phyloP scores from a whole-genome alignment of 2,329 filamentous ascomycete species.

The Diaporthe sp. region DNA sequence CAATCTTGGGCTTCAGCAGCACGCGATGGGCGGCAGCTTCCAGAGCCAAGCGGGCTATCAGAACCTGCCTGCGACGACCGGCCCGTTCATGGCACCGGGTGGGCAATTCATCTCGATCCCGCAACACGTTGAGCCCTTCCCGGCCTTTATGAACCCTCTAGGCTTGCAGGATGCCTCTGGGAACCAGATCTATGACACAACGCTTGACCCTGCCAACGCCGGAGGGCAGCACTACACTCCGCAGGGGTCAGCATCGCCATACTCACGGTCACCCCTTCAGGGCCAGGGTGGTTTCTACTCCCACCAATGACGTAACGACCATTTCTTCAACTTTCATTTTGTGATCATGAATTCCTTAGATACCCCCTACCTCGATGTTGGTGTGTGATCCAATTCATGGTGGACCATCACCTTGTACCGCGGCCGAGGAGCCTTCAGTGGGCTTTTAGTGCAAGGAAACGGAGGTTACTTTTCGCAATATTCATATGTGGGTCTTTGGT shows the following conservation, averaged over 20 bases:
- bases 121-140: constrained; percentile 43
- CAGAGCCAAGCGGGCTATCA: constrained; percentile 44
- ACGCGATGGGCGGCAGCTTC: constrained; percentile 41
- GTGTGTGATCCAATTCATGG: constrained; percentile 1
- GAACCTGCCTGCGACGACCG: constrained; percentile 50
- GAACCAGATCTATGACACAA: constrained; percentile 50
- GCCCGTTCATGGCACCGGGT: constrained; percentile 45
- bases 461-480: background rate
- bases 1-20: constrained; percentile 31
- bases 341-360: constrained; percentile 22
- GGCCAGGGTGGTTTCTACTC: constrained; percentile 54
- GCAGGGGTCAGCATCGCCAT: constrained; percentile 59
- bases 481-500: background rate
- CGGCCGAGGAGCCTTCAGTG: background rate
- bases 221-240: constrained; percentile 53
- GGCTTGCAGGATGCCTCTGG: constrained; percentile 35
- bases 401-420: constrained; percentile 8
- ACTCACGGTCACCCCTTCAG: constrained; percentile 57
- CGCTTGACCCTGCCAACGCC: constrained; percentile 48
- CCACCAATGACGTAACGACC: constrained; percentile 35
- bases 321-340: constrained; percentile 32
- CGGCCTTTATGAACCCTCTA: constrained; percentile 37
- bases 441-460: background rate
- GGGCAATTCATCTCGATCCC: constrained; percentile 51
- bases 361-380: constrained; percentile 24